These are phyloP conservation scores for Scedosporium minutisporum DNA, from an alignment of 2,329 filamentous ascomycete species.

Conservation along the genomic window DNA sequence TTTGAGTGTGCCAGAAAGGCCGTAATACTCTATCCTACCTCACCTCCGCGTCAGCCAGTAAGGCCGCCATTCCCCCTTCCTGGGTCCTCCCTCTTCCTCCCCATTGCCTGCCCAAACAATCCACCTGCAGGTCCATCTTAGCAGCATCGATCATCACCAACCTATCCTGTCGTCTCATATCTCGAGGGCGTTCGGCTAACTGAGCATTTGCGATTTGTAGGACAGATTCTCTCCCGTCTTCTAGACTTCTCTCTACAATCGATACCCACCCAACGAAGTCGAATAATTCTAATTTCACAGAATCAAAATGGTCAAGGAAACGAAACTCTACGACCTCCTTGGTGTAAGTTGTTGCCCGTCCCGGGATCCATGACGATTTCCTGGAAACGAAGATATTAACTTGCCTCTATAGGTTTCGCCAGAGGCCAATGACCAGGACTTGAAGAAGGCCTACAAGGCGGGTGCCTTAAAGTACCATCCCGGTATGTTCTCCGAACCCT, in stretches of 20 bases:
- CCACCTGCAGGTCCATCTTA: no score
- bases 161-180: background rate
- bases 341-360: conserved; percentile 46
- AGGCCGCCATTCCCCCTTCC: no score
- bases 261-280: background rate
- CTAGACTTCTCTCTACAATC: background rate
- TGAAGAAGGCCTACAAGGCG: conserved; percentile 85
- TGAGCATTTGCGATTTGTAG: background rate
- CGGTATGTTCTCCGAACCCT: conserved; percentile 41
- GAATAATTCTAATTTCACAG: background rate
- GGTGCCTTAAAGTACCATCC: conserved; percentile 77
- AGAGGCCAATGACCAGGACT: conserved; percentile 70
- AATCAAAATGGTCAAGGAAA: conserved; percentile 63
- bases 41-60: no score
- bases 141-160: no score
- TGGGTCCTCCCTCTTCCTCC: no score
- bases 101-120: no score
- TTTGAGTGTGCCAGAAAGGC: no score
- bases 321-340: conserved; percentile 68
- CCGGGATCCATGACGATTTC: background rate
- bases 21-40: no score
- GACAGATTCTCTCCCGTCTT: background rate
- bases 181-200: background rate
- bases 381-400: background rate
- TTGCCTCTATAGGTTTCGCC: conserved; percentile 54